Conservation (phyloP, 2,329 filamentous ascomycete genomes). For the Diaporthe vexans region DNA sequence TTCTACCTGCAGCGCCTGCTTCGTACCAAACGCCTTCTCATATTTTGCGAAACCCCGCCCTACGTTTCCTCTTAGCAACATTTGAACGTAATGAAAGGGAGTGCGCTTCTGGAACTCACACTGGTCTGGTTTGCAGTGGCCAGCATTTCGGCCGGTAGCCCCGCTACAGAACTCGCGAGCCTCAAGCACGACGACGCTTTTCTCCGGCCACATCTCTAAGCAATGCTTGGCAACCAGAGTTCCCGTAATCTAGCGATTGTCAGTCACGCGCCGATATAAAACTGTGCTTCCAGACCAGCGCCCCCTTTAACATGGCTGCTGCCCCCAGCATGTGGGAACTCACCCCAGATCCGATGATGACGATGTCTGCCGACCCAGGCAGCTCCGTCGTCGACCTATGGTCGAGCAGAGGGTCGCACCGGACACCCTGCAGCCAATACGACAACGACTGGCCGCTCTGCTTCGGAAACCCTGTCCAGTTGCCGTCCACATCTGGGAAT, state of each 20-base stretch:
- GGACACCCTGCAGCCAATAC: conserved; percentile 16
- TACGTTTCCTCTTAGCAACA: not conserved
- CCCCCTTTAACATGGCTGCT: not conserved
- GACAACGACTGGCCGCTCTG: not conserved
- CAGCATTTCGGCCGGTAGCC: conserved; percentile 40
- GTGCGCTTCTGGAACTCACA: not conserved
- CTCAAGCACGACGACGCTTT: conserved; percentile 42
- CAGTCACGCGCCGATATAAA: not conserved
- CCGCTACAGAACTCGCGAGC: conserved; percentile 42
- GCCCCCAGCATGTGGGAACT: not conserved
- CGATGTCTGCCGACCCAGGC: not conserved
- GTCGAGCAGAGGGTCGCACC: conserved; percentile 5
- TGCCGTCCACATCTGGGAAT: conserved; percentile 1
- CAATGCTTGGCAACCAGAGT: conserved; percentile 40
- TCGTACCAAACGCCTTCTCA: conserved; percentile 20
- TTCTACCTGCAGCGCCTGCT: not conserved
- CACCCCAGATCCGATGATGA: conserved; percentile 22
- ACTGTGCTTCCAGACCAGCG: too few species aligned
- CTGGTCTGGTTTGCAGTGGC: conserved; percentile 31
- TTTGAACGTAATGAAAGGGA: not conserved
- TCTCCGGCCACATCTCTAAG: conserved; percentile 40
- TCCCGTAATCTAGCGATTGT: conserved; percentile 33
- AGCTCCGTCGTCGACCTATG: not conserved
- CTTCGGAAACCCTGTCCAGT: conserved; percentile 7
- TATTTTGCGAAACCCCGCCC: conserved; percentile 31